Percentiles rank a stretch among this genome's conserved stretches.
Conservation (phyloP, 306 rosid species). For the Trichosanthes cucumerina region DNA sequence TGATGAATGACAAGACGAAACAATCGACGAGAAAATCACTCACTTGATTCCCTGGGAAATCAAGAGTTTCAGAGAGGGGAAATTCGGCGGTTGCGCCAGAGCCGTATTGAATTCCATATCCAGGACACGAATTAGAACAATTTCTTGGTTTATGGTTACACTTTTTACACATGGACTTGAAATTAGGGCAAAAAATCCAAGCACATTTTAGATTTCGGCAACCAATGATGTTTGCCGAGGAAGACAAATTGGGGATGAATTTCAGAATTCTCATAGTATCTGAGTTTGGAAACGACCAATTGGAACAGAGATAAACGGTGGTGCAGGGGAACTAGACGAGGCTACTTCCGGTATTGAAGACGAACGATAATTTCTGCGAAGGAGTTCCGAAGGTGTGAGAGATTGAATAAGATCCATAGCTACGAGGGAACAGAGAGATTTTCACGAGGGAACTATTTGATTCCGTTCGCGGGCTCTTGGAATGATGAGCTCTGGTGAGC, state of each 20-base stretch:
- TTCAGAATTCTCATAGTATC: neutral
- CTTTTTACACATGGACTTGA: neutral
- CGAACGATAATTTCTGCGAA: neutral
- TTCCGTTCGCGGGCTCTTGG: neutral
- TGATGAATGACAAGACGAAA: constrained; percentile 38
- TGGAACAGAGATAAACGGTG: neutral
- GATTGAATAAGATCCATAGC: neutral
- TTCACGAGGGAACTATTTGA: neutral
- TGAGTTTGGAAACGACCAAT: neutral
- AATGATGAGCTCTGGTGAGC: neutral
- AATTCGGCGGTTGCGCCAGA: constrained; percentile 49
- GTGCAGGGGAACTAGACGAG: neutral
- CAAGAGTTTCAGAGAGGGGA: neutral
- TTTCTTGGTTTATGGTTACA: constrained; percentile 7
- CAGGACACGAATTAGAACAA: constrained; percentile 42
- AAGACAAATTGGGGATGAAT: neutral
- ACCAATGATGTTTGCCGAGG: neutral
- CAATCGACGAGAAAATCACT: constrained; percentile 54
- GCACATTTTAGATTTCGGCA: neutral
- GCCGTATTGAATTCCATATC: constrained; percentile 52
- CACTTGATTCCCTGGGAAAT: neutral
- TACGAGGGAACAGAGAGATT: neutral
- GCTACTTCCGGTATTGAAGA: neutral
- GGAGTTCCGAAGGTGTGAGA: neutral
- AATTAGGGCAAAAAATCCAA: neutral